A percentile compares a stretch with the other conserved stretches of the same genome.
Conservation (phyloP, 1,139 yeast species). For the Sugiyamaella pinicola region DNA sequence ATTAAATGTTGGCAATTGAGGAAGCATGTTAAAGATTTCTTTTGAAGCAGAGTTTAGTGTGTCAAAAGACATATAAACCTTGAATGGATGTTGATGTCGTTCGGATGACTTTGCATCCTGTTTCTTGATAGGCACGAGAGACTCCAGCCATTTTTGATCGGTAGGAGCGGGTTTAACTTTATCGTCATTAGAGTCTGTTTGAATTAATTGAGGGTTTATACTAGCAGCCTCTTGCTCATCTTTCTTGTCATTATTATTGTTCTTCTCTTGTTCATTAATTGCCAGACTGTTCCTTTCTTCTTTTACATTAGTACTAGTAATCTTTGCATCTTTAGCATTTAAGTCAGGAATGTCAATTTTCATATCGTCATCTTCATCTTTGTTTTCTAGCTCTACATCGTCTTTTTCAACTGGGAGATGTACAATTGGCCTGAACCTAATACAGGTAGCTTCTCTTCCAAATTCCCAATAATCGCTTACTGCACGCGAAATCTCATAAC, state of each 20-base stretch:
- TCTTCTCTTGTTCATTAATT: not conserved
- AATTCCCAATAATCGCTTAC: conserved; percentile 74
- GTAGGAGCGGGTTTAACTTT: not conserved
- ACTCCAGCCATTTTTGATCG: conserved; percentile 18
- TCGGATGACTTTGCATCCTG: conserved; percentile 3
- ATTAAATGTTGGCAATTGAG: conserved; percentile 32
- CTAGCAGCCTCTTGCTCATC: not conserved
- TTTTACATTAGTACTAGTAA: too few species aligned
- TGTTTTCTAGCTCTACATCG: conserved; percentile 4
- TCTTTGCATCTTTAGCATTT: too few species aligned
- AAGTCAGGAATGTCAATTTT: conserved; percentile 11
- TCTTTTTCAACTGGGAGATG: conserved; percentile 29
- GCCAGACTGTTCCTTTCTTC: conserved; percentile 11
- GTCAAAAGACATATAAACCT: conserved; percentile 53
- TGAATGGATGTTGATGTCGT: conserved; percentile 51
- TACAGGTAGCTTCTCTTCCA: conserved; percentile 67
- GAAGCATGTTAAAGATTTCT: conserved; percentile 35
- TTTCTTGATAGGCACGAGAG: conserved; percentile 27
- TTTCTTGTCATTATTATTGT: not conserved
- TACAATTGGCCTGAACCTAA: conserved; percentile 49
- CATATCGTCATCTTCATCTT: conserved; percentile 19
- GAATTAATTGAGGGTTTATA: conserved; percentile 7
- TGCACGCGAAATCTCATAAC: conserved; percentile 69
- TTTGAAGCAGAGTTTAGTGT: conserved; percentile 51
- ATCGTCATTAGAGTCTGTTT: not conserved